These are phyloP conservation scores for Citrullus colocynthis DNA, from an alignment of 306 rosid species.

Conservation along the genomic window DNA sequence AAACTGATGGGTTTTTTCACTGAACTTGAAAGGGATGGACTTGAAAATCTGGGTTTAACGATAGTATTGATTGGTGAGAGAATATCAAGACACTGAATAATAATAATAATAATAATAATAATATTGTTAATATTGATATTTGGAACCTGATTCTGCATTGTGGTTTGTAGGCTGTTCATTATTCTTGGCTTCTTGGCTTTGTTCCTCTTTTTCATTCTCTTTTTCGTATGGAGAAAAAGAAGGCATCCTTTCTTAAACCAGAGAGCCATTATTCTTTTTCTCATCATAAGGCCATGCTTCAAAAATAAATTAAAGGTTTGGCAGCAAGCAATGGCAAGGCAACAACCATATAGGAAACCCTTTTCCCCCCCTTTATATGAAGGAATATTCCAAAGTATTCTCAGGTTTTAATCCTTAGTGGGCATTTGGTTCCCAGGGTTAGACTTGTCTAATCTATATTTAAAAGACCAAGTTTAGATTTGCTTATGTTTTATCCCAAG, in stretches of 20 bases:
- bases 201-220: not conserved
- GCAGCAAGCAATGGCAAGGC: not conserved
- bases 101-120: not conserved
- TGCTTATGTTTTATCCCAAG: not conserved
- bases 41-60: not conserved
- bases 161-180: not conserved
- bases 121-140: not conserved
- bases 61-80: not conserved
- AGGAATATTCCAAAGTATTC: not conserved
- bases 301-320: not conserved
- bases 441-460: not conserved
- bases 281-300: not conserved
- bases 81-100: not conserved
- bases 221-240: not conserved
- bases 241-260: slow-evolving; percentile 2
- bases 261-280: not conserved
- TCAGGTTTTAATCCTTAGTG: not conserved
- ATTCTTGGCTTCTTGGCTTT: not conserved
- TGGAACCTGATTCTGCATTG: slow-evolving; percentile 8
- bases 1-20: not conserved
- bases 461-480: not conserved
- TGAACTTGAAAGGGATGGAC: not conserved
- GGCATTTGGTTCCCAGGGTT: not conserved
- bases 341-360: not conserved
- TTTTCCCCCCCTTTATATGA: not conserved